Conservation (phyloP, 225 moss, liverwort and hornwort species). For the Physcomitrellopsis africana region DNA sequence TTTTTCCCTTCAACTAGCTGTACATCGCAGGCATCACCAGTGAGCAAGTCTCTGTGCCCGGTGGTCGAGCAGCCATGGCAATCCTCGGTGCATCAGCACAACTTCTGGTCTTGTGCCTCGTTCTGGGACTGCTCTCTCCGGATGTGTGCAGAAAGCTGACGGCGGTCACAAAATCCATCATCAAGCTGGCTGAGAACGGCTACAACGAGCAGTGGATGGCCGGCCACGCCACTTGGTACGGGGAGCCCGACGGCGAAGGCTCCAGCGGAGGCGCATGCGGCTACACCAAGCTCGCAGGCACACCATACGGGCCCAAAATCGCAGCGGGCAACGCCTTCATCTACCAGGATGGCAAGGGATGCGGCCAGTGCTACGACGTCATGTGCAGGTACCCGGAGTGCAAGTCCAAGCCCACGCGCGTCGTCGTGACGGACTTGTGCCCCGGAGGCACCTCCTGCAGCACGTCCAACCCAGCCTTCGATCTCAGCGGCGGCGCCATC, state of each 20-base stretch:
- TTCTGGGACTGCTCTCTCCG: too few species aligned
- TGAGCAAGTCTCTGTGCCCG: too few species aligned
- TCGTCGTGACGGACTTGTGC: too few species aligned
- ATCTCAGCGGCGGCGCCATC: neutral
- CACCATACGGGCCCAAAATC: conserved; percentile 25
- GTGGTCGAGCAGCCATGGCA: too few species aligned
- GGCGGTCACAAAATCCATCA: too few species aligned
- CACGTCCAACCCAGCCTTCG: neutral
- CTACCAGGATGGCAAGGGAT: conserved; percentile 26
- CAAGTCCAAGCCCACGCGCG: neutral
- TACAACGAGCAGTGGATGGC: conserved; percentile 1
- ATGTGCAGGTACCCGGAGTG: conserved; percentile 21
- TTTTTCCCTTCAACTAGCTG: too few species aligned
- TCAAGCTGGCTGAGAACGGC: neutral
- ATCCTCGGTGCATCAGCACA: too few species aligned
- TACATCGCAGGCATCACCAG: too few species aligned
- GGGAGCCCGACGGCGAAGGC: conserved; percentile 27
- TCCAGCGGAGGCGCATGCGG: conserved; percentile 38
- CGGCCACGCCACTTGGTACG: conserved; percentile 25
- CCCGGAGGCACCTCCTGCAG: neutral
- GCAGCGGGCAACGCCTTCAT: conserved; percentile 25
- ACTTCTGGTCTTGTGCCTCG: too few species aligned
- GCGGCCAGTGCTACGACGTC: conserved; percentile 39
- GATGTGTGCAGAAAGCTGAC: too few species aligned
- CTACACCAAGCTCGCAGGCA: conserved; percentile 30